Percentiles rank a stretch among this genome's conserved stretches.
Evolutionary conservation across 2,329 filamentous ascomycete genomes (phyloP).

Genomic region (Davidsoniella eucalypti): DNA sequence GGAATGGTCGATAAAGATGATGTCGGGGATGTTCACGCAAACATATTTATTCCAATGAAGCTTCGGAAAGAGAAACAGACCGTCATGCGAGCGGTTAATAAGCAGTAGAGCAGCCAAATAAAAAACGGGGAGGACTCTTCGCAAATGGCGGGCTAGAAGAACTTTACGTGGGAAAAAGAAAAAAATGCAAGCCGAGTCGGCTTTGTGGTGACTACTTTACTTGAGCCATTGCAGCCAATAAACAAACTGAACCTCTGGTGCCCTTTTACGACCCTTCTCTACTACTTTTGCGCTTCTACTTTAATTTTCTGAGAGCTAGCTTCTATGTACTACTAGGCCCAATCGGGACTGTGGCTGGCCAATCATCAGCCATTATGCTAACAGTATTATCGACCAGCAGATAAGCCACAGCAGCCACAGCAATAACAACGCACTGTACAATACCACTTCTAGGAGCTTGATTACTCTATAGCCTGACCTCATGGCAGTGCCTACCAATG

Average conservation of each 20-base stretch:
- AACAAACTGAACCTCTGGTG: background rate
- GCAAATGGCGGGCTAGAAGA: background rate
- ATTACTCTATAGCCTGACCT: background rate
- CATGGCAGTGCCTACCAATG: background rate
- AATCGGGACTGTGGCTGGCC: conserved; percentile 4
- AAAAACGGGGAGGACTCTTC: no score
- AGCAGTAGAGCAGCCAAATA: no score
- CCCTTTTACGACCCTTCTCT: background rate
- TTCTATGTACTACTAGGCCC: background rate
- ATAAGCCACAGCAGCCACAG: no score
- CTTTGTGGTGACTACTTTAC: background rate
- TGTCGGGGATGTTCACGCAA: no score
- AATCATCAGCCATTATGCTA: background rate
- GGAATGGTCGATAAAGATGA: no score
- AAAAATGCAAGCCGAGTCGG: background rate
- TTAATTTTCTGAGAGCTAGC: background rate
- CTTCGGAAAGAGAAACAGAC: no score
- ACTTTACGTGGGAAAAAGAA: background rate
- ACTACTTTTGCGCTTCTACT: conserved; percentile 2
- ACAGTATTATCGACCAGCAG: no score
- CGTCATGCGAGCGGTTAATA: no score
- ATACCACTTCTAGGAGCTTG: background rate
- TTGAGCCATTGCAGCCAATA: background rate
- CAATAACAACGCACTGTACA: no score
- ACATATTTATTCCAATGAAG: no score